Evolutionary conservation across 164 flowering plant genomes (phyloP), one percentile per base, ranked within the genome.

Genomic region (Chimonanthus praecox): DNA sequence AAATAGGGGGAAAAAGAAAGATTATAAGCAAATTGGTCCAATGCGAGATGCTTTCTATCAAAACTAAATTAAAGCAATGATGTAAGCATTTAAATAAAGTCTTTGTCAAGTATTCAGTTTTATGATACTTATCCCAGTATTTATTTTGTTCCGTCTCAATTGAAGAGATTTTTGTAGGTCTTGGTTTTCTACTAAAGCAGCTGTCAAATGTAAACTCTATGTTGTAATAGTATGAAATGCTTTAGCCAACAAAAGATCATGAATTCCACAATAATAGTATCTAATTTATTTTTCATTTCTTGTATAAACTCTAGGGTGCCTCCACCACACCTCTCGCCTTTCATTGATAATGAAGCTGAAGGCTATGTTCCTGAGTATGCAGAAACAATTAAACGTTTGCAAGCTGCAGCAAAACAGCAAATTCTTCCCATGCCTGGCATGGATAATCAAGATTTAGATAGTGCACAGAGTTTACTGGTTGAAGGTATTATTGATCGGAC

Each of bases 281-380:
- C 44, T n/a, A 63, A 18, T 63, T 63, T 63, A 21, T 4, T 20
- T 33, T 21, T 33, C 0, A 2, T 33, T 63, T 63, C 47, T 5
- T 44, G 13, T 33, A 13, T 46, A 7, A 9, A 48, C 20, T 16
- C 71, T 83, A 94, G 99, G 87, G 83, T 87, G 45, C 94, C 92
- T 79, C 98, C 98, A 4, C 99, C 98, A 9, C 99, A 94, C 75
- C 80, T 94, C 73, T 94, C 99, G 54, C 98, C 99, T 5, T 94
- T 94, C 84, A 96, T 94, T 79, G 93, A 91, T 75, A 87, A 94
- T 81, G 98, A 92, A 54, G 91, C 84, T 4, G 97, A 90, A 79
- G 98, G 94, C 20, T 88, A 94, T 74, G 81, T 90, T 77, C 99
- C 99, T 20, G 99, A 94, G 72, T 91, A 92, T 82, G 99, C 97